Evolutionary conservation across 2,329 filamentous ascomycete species (phyloP), one percentile per base, ranked within the genome.

Genomic region (Chrysoporthe austroafricana): DNA sequence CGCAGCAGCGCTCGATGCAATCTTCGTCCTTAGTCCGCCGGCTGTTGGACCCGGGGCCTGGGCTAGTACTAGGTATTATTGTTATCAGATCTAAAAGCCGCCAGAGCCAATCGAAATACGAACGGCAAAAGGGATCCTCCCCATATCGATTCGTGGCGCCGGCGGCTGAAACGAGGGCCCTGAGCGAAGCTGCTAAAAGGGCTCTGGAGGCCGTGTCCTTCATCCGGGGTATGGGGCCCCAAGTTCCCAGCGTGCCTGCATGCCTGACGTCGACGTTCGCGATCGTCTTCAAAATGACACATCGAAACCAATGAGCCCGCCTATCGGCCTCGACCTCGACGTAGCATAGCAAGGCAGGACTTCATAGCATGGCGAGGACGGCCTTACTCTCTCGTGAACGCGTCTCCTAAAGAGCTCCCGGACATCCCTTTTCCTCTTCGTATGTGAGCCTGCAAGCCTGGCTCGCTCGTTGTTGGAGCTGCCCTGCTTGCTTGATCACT

Each of bases 81-180:
- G 63, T 66, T 68, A 66, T 66, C 64, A 46, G 21, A 26, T 50
- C 26, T 63, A 44, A 5, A 59, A 46, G 39, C n/a, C 32, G 14
- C 36, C 36, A 7, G 43, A 60, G 26, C 63, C 67, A 69, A 69
- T 69, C 21, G 60, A 39, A 57, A 56, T 39, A 34, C 63, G 46
- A 62, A 34, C 36, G 67, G 66, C 66, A 63, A 69, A 48, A 18
- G 44, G 32, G 26, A 39, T 26, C 48, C 43, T 7, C 59, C 16
- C 16, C 58, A 21, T n/a, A 46, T 43, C 57, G 21, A 32, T 13
- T 16, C n/a, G 58, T 32, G 54, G 18, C 42, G 56, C 21, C 14
- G 48, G 50, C 50, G 50, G 16, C 4, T 11, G 26, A 34, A 26
- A 11, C 14, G 13, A 14, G 21, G 48, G 48, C 6, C 3, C 14